Percentiles rank a stretch among this genome's conserved stretches.
These are phyloP conservation scores for Trichoderma citrinoviride DNA, from an alignment of 2,329 filamentous ascomycete species.

Conservation along the genomic window DNA sequence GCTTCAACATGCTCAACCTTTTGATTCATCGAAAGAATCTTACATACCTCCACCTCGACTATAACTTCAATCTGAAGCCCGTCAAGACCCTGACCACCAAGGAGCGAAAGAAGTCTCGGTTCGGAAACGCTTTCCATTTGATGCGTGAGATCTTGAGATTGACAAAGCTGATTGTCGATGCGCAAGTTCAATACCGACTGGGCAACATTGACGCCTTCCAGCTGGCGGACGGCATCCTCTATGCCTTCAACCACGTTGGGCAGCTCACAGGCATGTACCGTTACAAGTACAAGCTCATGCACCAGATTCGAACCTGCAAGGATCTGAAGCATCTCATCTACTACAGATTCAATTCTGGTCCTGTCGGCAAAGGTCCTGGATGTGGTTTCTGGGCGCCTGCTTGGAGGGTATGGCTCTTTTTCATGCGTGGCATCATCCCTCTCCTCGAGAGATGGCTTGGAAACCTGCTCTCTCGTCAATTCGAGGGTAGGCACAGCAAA, in stretches of 20 bases:
- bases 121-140: slow-evolving; percentile 97
- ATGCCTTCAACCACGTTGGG: slow-evolving; percentile 98
- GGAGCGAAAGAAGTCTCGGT: slow-evolving; percentile 98
- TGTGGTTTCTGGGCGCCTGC: slow-evolving; percentile 99
- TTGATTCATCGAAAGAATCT: slow-evolving; percentile 98
- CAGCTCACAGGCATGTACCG: slow-evolving; percentile 99
- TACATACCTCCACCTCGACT: slow-evolving; percentile 96
- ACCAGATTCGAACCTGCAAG: slow-evolving; percentile 98
- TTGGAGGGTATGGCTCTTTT: slow-evolving; percentile 98
- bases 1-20: slow-evolving; percentile 98
- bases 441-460: slow-evolving; percentile 95
- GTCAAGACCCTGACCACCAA: slow-evolving; percentile 98
- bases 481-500: slow-evolving; percentile 97
- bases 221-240: slow-evolving; percentile 96
- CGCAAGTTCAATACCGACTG: slow-evolving; percentile 94
- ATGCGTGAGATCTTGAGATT: slow-evolving; percentile 97
- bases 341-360: slow-evolving; percentile 95
- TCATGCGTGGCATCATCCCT: slow-evolving; percentile 97
- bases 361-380: slow-evolving; percentile 94
- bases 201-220: slow-evolving; percentile 99
- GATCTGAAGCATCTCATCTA: slow-evolving; percentile 99
- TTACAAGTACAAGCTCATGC: slow-evolving; percentile 99
- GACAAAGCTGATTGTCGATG: slow-evolving; percentile 97
- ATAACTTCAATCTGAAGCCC: slow-evolving; percentile 99
- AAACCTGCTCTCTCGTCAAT: slow-evolving; percentile 93